Evolutionary conservation across 1,284 basidiomycete species (phyloP).

Genomic region (Ganoderma leucocontextum): DNA sequence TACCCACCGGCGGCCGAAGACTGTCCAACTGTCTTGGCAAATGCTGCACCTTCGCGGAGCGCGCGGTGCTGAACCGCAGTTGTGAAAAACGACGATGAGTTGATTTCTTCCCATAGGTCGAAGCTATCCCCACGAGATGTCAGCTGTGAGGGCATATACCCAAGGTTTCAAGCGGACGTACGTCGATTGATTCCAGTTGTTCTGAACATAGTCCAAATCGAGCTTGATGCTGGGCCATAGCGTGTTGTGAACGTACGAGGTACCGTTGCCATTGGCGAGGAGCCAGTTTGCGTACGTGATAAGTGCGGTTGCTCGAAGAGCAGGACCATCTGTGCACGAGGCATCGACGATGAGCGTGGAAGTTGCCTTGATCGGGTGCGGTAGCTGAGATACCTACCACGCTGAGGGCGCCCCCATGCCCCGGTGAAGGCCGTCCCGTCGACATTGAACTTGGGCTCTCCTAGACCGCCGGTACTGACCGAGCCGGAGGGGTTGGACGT

Average conservation of each 20-base stretch:
- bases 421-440: slow-evolving; percentile 53
- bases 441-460: slow-evolving; percentile 60
- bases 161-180: slow-evolving; percentile 31
- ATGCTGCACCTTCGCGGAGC: slow-evolving; percentile 49
- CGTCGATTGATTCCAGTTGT: slow-evolving; percentile 51
- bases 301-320: slow-evolving; percentile 73
- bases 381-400: slow-evolving; percentile 29
- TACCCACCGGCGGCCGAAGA: slow-evolving; percentile 45
- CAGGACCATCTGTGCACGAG: slow-evolving; percentile 67
- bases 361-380: neutral
- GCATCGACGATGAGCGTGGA: neutral
- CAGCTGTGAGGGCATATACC: neutral
- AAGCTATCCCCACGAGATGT: slow-evolving; percentile 41
- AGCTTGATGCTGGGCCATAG: slow-evolving; percentile 77
- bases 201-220: slow-evolving; percentile 71
- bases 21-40: slow-evolving; percentile 48
- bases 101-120: slow-evolving; percentile 59
- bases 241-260: slow-evolving; percentile 55
- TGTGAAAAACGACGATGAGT: slow-evolving; percentile 57
- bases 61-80: slow-evolving; percentile 56
- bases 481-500: slow-evolving; percentile 52
- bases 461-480: slow-evolving; percentile 51
- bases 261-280: slow-evolving; percentile 56
- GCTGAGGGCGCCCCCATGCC: slow-evolving; percentile 63
- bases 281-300: slow-evolving; percentile 77